Evolutionary conservation across 106 monocot species (phyloP).

Genomic region (Dendrobium nobile): DNA sequence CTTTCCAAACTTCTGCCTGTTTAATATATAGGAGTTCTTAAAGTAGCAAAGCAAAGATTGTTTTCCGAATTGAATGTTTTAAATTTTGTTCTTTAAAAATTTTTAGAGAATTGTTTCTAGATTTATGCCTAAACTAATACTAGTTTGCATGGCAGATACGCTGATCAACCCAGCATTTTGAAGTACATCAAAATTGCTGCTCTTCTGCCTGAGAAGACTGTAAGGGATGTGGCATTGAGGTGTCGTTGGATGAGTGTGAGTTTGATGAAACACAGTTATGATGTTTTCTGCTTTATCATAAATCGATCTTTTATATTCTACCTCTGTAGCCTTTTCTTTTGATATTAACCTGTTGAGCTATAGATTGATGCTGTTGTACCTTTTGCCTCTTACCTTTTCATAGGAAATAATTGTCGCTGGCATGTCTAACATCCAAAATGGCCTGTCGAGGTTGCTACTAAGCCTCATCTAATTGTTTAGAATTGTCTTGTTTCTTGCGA

Average conservation of each 20-base stretch:
- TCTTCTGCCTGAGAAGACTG: conserved; percentile 48
- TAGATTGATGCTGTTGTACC: neutral
- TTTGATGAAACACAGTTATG: conserved; percentile 1
- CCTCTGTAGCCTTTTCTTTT: neutral
- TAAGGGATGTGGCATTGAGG: conserved; percentile 74
- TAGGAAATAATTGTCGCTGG: neutral
- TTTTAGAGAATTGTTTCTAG: neutral
- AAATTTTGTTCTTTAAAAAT: neutral
- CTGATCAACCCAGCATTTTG: conserved; percentile 39
- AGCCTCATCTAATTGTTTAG: neutral
- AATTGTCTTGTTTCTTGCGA: neutral
- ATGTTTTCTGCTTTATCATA: neutral
- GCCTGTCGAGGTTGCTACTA: neutral
- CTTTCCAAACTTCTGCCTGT: neutral
- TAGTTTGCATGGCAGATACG: conserved; percentile 22
- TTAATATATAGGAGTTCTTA: neutral
- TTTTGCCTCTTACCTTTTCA: neutral
- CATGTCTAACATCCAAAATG: neutral
- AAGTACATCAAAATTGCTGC: conserved; percentile 79
- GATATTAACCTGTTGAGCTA: neutral
- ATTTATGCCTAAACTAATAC: conserved; percentile 3
- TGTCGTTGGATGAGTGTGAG: conserved; percentile 78
- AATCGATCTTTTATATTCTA: neutral
- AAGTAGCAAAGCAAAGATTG: neutral
- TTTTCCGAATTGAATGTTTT: neutral